Evolutionary conservation across 441 rosid genomes (phyloP), one percentile per base, ranked within the genome.

Genomic region (Erodium trifolium): DNA sequence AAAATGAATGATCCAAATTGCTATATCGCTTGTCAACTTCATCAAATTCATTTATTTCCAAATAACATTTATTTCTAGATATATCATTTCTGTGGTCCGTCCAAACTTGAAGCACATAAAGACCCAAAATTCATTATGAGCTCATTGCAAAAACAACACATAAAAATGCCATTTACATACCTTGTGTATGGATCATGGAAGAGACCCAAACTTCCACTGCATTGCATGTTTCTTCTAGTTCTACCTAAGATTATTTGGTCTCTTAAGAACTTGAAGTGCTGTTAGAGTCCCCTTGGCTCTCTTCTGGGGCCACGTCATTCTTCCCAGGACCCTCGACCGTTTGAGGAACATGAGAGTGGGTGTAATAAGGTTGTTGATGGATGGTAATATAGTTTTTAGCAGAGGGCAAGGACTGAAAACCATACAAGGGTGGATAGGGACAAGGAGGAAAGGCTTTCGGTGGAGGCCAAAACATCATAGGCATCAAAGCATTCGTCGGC

Each of bases 391-490:
- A 78, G 64, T 73, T 84, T 57, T 71, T 51, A 53, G 78, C 34
- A 0, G 77, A 45, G 6, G 82, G 84, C 73, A 72, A 74, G 45
- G 86, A 68, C 41, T 12, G 77, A 34, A 73, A 83, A 60, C 77
- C 78, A 72, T 73, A 78, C 2, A 82, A 3, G 65, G 78, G 41
- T 5, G 81, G 77, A 63, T 75, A 83, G 8, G 85, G 81, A 66
- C 66, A 11, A n/a, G 79, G 72, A 77, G 82, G 81, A 72, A 78
- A 72, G 63, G 78, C 68, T 72, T 23, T 78, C 13, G 84, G 84
- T 17, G 83, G 78, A 72, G 85, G 83, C 88, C 87, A 86, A 72
- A 76, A 80, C 27, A 80, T 53, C 90, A 86, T 78, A 43, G 90
- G 90, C 81, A 81, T 70, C 75, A 81, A 82, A 69, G 69, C 53